Conservation (phyloP, 2,329 filamentous ascomycete species). For the Gliomastix tumulicola region DNA sequence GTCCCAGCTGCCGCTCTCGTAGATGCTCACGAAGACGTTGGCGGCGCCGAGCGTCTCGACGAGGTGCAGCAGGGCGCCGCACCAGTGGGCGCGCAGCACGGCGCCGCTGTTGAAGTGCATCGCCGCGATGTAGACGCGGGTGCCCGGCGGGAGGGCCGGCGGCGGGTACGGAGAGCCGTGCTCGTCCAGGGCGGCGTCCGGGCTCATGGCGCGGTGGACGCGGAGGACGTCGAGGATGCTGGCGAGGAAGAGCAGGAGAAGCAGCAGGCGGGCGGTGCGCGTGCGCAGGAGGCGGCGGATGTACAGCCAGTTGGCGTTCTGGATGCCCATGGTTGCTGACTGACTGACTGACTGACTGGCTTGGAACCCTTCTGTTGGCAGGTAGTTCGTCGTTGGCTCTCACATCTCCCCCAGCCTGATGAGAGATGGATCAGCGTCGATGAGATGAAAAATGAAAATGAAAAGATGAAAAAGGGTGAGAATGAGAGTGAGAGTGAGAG, state of each 20-base stretch:
- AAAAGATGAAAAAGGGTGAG: too few relatives aligned
- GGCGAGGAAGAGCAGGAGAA: constrained; percentile 24
- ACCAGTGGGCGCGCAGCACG: constrained; percentile 57
- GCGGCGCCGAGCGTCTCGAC: constrained; percentile 48
- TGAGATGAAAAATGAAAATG: too few relatives aligned
- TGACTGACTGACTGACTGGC: too few relatives aligned
- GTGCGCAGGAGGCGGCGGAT: constrained; percentile 28
- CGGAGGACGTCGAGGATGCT: constrained; percentile 30
- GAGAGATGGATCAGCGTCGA: too few relatives aligned
- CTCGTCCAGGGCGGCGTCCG: constrained; percentile 10
- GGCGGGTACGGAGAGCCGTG: constrained; percentile 3
- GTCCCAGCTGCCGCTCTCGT: constrained; percentile 65
- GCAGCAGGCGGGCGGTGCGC: constrained; percentile 21
- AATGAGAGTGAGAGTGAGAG: too few relatives aligned
- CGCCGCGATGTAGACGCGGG: constrained; percentile 58
- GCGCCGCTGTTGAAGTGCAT: constrained; percentile 62
- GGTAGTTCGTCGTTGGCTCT: too few relatives aligned
- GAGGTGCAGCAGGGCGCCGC: constrained; percentile 49
- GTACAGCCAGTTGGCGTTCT: constrained; percentile 20
- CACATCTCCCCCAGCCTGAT: too few relatives aligned
- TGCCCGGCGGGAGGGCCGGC: constrained; percentile 8
- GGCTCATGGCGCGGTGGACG: constrained; percentile 23
- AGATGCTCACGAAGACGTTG: constrained; percentile 62
- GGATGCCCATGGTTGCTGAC: constrained; percentile 6
- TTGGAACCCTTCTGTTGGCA: too few relatives aligned